These are phyloP conservation scores for Aspergillus quadricinctus DNA, from an alignment of 2,329 filamentous ascomycete genomes.

Conservation along the genomic window DNA sequence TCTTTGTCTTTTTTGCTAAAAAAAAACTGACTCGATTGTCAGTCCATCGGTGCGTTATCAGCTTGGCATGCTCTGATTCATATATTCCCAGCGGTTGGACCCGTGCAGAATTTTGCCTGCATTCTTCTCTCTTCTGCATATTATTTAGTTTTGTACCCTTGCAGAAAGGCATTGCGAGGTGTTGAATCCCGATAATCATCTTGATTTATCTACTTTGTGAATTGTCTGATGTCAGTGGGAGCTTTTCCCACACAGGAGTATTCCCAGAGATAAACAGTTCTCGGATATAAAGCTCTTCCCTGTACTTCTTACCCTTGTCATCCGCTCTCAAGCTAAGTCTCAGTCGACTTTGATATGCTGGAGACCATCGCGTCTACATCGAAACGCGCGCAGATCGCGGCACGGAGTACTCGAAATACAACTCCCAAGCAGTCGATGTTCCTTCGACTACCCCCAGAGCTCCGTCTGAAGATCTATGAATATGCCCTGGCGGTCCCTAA, in stretches of 20 bases:
- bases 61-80: not conserved
- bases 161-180: no score
- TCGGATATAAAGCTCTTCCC: no score
- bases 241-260: not conserved
- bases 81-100: not conserved
- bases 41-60: not conserved
- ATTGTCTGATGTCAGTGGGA: not conserved
- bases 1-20: not conserved
- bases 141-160: no score
- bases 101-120: not conserved
- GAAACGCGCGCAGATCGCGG: not conserved
- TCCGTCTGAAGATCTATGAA: slow-evolving; percentile 33
- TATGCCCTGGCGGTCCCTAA: slow-evolving; percentile 28
- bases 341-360: not conserved
- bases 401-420: not conserved
- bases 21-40: not conserved
- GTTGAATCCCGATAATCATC: not conserved
- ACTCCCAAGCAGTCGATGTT: slow-evolving; percentile 13
- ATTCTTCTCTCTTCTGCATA: no score
- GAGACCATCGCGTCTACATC: not conserved
- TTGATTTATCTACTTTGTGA: not conserved
- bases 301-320: not conserved
- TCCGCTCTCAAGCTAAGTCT: not conserved
- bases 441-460: slow-evolving; percentile 26
- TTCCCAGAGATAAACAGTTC: not conserved